These are phyloP conservation scores for Sarcodon aspratus DNA, from an alignment of 768 basidiomycete species.

Conservation along the genomic window DNA sequence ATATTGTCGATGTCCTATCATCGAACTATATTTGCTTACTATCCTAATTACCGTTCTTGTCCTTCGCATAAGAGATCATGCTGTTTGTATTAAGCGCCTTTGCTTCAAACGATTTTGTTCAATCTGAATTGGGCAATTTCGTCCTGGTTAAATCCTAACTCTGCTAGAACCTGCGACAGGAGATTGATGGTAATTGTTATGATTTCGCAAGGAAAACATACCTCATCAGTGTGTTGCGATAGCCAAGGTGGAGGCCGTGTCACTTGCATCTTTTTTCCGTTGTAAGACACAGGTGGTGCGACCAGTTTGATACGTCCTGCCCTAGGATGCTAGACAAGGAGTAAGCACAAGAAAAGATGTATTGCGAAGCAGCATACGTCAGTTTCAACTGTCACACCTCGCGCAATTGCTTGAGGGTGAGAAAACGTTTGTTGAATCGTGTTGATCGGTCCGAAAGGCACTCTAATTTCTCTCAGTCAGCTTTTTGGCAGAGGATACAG, in stretches of 20 bases:
- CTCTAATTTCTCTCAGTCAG: constrained; percentile 24
- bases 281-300: constrained; percentile 72
- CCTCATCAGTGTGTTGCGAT: constrained; percentile 76
- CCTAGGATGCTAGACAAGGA: constrained; percentile 19
- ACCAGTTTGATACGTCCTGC: constrained; percentile 60
- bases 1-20: too few species aligned
- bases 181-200: not conserved
- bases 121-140: constrained; percentile 15
- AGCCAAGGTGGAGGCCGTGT: constrained; percentile 77
- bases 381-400: constrained; percentile 65
- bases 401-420: constrained; percentile 77
- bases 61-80: too few species aligned
- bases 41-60: too few species aligned
- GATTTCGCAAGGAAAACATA: constrained; percentile 14
- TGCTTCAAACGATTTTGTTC: constrained; percentile 15
- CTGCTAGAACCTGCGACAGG: constrained; percentile 11
- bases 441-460: constrained; percentile 89
- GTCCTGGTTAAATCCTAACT: constrained; percentile 19
- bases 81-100: too few species aligned
- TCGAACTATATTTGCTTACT: too few species aligned
- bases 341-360: not conserved
- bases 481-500: not conserved
- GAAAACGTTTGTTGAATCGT: constrained; percentile 82
- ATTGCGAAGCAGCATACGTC: constrained; percentile 36
- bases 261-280: constrained; percentile 68